Evolutionary conservation across 371 early-diverging fungal genomes (phyloP).

Genomic region (Mortierella sp.): DNA sequence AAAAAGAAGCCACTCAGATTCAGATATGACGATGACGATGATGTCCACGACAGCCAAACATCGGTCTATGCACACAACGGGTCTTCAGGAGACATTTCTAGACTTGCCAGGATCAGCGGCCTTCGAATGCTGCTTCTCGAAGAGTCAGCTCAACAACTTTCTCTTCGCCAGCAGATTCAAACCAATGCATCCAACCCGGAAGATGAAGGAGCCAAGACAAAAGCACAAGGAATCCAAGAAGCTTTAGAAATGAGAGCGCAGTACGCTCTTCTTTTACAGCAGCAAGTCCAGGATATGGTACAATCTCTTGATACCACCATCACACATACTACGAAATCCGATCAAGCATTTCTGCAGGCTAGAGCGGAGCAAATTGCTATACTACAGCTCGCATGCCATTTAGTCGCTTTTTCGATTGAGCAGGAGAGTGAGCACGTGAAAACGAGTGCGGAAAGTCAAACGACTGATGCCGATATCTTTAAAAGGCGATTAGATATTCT

Average conservation of each 20-base stretch:
- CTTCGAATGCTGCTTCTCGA: slow-evolving; percentile 40
- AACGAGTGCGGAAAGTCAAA: background rate
- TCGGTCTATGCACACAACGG: background rate
- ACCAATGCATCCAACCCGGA: background rate
- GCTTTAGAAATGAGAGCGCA: slow-evolving; percentile 23
- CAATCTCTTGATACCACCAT: slow-evolving; percentile 27
- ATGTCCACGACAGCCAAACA: background rate
- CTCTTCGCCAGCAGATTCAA: slow-evolving; percentile 1
- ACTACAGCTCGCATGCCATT: slow-evolving; percentile 33
- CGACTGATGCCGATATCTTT: background rate
- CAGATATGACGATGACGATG: slow-evolving; percentile 19
- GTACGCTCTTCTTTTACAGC: slow-evolving; percentile 38
- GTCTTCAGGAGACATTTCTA: slow-evolving; percentile 13
- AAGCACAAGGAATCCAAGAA: background rate
- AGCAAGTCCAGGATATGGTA: slow-evolving; percentile 48
- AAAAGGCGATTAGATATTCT: slow-evolving; percentile 24
- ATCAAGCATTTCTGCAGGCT: background rate
- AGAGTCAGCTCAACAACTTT: slow-evolving; percentile 29
- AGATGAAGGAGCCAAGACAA: background rate
- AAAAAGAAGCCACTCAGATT: slow-evolving; percentile 43
- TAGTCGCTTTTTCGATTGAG: slow-evolving; percentile 42
- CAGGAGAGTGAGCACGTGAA: background rate
- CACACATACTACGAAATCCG: background rate
- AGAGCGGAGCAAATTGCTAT: slow-evolving; percentile 29
- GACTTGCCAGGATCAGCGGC: slow-evolving; percentile 34